Percentiles rank a stretch among this genome's conserved stretches.
phyloP scores from a whole-genome alignment of 805 yeast species.

The Pichia occidentalis region DNA sequence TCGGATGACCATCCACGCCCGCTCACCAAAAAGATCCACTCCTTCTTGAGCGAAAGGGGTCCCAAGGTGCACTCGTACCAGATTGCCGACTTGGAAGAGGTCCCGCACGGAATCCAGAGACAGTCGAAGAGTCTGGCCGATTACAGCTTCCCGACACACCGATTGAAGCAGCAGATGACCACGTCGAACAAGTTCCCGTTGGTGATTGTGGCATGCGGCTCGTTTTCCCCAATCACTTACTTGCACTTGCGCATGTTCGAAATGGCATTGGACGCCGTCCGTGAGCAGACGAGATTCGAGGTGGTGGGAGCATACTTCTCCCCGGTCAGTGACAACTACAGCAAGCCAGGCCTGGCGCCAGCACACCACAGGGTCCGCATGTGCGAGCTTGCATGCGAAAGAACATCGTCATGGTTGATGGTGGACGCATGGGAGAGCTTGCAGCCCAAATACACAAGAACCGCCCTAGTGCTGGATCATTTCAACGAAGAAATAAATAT shows the following conservation, averaged over 20 bases:
- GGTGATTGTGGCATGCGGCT: slow-evolving; percentile 95
- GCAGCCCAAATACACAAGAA: slow-evolving; percentile 85
- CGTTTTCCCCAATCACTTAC: slow-evolving; percentile 93
- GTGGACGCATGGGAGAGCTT: slow-evolving; percentile 99
- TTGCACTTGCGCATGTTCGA: slow-evolving; percentile 95
- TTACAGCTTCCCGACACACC: slow-evolving; percentile 82
- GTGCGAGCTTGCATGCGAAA: slow-evolving; percentile 97
- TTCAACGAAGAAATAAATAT: slow-evolving; percentile 92
- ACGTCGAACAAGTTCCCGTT: slow-evolving; percentile 80
- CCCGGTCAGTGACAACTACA: slow-evolving; percentile 89
- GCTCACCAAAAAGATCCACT: slow-evolving; percentile 29
- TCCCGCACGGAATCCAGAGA: slow-evolving; percentile 87
- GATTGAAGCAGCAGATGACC: slow-evolving; percentile 61
- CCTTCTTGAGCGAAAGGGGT: slow-evolving; percentile 26
- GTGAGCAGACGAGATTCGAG: slow-evolving; percentile 89
- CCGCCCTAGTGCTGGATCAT: slow-evolving; percentile 93
- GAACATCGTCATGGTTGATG: slow-evolving; percentile 97
- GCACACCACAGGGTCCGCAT: slow-evolving; percentile 87
- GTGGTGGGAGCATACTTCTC: slow-evolving; percentile 95
- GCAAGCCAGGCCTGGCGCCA: slow-evolving; percentile 87
- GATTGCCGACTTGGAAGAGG: slow-evolving; percentile 93
- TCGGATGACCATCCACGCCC: no score
- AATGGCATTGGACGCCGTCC: slow-evolving; percentile 92
- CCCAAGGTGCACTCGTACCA: slow-evolving; percentile 49
- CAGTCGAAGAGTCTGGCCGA: slow-evolving; percentile 68